phyloP scores from a whole-genome alignment of 768 basidiomycete species.

The Myochromella boudieri region DNA sequence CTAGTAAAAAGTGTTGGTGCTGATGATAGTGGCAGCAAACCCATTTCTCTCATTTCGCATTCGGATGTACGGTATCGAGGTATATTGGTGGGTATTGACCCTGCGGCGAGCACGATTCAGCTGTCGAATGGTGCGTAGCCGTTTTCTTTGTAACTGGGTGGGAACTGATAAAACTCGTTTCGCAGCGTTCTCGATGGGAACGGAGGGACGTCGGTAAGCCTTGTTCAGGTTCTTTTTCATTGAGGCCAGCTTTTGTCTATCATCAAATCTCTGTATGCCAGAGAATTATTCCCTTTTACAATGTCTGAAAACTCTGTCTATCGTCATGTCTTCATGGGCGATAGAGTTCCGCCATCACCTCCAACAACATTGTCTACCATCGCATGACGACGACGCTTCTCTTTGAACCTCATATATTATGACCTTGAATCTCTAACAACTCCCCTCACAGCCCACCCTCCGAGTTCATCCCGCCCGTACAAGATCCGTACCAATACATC shows the following conservation, averaged over 20 bases:
- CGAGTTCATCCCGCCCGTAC: slow-evolving; percentile 82
- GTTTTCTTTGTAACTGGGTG: neutral
- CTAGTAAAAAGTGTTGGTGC: too few relatives aligned
- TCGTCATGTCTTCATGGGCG: too few relatives aligned
- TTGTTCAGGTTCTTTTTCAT: too few relatives aligned
- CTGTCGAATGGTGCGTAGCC: slow-evolving; percentile 71
- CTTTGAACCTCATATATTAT: too few relatives aligned
- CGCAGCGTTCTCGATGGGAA: slow-evolving; percentile 84
- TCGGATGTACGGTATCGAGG: slow-evolving; percentile 91
- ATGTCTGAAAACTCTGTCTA: too few relatives aligned
- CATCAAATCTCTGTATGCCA: too few relatives aligned
- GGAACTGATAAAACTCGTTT: slow-evolving; percentile 10
- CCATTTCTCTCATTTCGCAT: slow-evolving; percentile 87
- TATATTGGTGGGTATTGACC: slow-evolving; percentile 85
- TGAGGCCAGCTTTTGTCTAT: too few relatives aligned
- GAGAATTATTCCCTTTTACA: too few relatives aligned
- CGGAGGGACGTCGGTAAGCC: slow-evolving; percentile 76
- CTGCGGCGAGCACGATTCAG: slow-evolving; percentile 82
- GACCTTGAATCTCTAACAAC: too few relatives aligned
- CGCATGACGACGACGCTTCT: too few relatives aligned
- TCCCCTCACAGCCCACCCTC: slow-evolving; percentile 51
- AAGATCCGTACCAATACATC: slow-evolving; percentile 85
- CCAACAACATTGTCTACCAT: too few relatives aligned
- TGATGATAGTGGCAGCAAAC: slow-evolving; percentile 69
- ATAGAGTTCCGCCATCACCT: too few relatives aligned